These are phyloP conservation scores for Phytopythium cucurbitacearum DNA, from an alignment of 352 stramenopile genomes.

Conservation along the genomic window DNA sequence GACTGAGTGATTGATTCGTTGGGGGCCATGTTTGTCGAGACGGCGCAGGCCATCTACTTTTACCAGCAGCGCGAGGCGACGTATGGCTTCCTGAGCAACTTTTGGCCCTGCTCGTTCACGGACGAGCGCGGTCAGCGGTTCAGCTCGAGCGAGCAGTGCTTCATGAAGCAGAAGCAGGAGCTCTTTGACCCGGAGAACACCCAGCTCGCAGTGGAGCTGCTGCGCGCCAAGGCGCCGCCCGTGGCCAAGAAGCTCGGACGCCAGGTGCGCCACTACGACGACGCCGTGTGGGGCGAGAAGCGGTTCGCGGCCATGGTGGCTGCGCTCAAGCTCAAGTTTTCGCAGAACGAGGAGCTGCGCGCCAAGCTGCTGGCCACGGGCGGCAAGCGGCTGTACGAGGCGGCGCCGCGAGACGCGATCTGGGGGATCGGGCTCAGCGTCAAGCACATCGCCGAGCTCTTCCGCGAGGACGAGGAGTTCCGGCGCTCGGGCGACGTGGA, in stretches of 20 bases:
- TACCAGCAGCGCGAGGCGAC: constrained; percentile 30
- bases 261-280: constrained; percentile 52
- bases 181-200: constrained; percentile 47
- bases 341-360: constrained; percentile 21
- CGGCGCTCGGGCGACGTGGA: constrained; percentile 30
- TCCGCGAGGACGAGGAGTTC: constrained; percentile 30
- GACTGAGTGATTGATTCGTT: too few relatives aligned
- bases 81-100: constrained; percentile 62
- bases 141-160: constrained; percentile 69
- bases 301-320: constrained; percentile 49
- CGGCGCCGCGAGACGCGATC: constrained; percentile 37
- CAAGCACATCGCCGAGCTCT: constrained; percentile 25
- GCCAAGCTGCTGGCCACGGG: constrained; percentile 35
- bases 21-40: constrained; percentile 21
- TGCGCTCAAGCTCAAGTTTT: constrained; percentile 66
- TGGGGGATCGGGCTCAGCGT: constrained; percentile 63
- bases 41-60: constrained; percentile 44
- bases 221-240: constrained; percentile 37
- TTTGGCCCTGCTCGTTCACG: constrained; percentile 47
- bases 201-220: constrained; percentile 31
- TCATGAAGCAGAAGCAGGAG: constrained; percentile 75
- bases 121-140: constrained; percentile 17
- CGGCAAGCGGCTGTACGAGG: constrained; percentile 51
- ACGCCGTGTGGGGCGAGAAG: constrained; percentile 30
- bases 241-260: constrained; percentile 49